phyloP scores from a whole-genome alignment of 1,284 basidiomycete species.

The Schizophyllum amplum region DNA sequence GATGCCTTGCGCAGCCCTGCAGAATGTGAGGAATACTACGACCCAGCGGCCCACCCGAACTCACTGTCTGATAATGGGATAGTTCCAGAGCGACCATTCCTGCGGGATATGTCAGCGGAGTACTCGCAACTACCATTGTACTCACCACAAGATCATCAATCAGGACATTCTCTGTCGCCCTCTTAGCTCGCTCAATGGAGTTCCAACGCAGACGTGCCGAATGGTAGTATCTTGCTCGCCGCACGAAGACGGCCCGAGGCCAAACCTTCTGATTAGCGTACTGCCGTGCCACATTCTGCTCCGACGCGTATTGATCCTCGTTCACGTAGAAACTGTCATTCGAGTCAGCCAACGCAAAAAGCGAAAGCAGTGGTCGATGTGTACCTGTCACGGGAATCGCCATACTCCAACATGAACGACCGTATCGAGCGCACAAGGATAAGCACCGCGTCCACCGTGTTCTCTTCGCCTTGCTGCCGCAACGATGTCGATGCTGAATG shows the following conservation, averaged over 20 bases:
- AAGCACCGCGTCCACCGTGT: constrained; percentile 81
- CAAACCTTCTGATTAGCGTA: constrained; percentile 64
- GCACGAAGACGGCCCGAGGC: constrained; percentile 61
- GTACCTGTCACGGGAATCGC: constrained; percentile 58
- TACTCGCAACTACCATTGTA: background rate
- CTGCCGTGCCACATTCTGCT: constrained; percentile 54
- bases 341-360: no score
- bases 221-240: constrained; percentile 61
- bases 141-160: constrained; percentile 63
- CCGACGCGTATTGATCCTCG: constrained; percentile 50
- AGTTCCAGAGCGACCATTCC: constrained; percentile 83
- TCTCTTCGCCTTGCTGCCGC: constrained; percentile 71
- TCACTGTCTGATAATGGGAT: constrained; percentile 55
- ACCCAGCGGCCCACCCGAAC: constrained; percentile 11
- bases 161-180: constrained; percentile 64
- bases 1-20: background rate
- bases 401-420: constrained; percentile 63
- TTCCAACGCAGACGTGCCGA: constrained; percentile 66
- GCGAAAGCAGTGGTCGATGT: no score
- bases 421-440: constrained; percentile 50
- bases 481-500: constrained; percentile 64
- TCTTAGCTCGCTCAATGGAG: constrained; percentile 63
- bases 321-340: constrained; percentile 50
- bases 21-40: background rate
- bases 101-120: background rate